Evolutionary conservation across 805 yeast species (phyloP).

Genomic region (Candida montana): DNA sequence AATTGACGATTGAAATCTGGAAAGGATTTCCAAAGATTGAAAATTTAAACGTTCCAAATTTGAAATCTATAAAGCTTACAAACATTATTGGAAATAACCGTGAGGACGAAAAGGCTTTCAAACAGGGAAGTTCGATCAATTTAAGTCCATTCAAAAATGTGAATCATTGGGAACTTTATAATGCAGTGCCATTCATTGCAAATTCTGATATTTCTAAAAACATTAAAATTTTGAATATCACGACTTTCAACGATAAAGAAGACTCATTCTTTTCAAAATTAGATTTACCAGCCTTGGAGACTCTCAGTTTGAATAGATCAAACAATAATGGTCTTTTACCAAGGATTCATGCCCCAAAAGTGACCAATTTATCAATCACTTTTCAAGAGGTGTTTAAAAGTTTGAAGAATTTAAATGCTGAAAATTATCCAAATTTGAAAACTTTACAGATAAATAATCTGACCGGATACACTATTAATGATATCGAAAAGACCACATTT

Average conservation of each 20-base stretch:
- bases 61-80: conserved; percentile 7
- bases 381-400: conserved; percentile 1
- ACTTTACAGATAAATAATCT: conserved; percentile 1
- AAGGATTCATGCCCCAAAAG: conserved; percentile 1
- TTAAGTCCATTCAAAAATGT: conserved; percentile 2
- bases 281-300: background rate
- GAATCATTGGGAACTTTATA: conserved; percentile 8
- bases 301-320: conserved; percentile 5
- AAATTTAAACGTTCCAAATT: conserved; percentile 1
- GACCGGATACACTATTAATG: background rate
- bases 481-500: background rate
- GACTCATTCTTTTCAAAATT: background rate
- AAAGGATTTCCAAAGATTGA: conserved; percentile 4
- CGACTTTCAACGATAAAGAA: conserved; percentile 6
- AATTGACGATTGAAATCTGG: conserved; percentile 9
- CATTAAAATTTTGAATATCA: conserved; percentile 3
- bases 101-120: background rate
- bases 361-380: conserved; percentile 1
- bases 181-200: conserved; percentile 1
- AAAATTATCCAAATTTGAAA: conserved; percentile 1
- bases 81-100: conserved; percentile 3
- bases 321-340: conserved; percentile 6
- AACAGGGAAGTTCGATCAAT: background rate
- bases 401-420: background rate
- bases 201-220: background rate